Conservation (phyloP, 441 rosid species). For the Gossypium gossypioides region DNA sequence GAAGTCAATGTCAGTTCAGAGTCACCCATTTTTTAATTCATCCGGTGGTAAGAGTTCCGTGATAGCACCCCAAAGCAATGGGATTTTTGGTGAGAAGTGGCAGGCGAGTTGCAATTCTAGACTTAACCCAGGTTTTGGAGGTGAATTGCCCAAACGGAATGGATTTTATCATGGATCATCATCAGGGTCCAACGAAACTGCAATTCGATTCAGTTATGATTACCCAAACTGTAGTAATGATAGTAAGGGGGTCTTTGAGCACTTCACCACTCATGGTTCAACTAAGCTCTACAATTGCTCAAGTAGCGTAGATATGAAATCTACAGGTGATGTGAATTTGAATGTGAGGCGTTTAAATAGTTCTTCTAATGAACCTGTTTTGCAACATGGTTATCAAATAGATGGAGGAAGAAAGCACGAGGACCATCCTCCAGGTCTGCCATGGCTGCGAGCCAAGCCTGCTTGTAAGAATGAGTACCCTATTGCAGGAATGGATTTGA, state of each 20-base stretch:
- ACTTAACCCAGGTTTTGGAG: slow-evolving; percentile 32
- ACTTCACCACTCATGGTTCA: slow-evolving; percentile 19
- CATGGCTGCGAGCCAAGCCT: slow-evolving; percentile 58
- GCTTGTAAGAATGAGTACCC: slow-evolving; percentile 27
- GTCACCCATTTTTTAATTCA: slow-evolving; percentile 38
- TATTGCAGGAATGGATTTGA: slow-evolving; percentile 34
- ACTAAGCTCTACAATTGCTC: slow-evolving; percentile 26
- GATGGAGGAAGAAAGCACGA: slow-evolving; percentile 42
- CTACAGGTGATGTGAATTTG: slow-evolving; percentile 47
- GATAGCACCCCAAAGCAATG: slow-evolving; percentile 41
- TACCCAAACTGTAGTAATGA: slow-evolving; percentile 34
- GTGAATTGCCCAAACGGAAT: slow-evolving; percentile 36
- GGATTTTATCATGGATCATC: slow-evolving; percentile 57
- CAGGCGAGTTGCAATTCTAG: slow-evolving; percentile 38
- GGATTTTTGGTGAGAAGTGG: slow-evolving; percentile 46
- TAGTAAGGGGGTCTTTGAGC: slow-evolving; percentile 24
- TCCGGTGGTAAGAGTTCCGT: slow-evolving; percentile 43
- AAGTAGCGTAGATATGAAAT: slow-evolving; percentile 33
- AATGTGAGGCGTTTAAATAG: slow-evolving; percentile 38
- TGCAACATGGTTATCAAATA: slow-evolving; percentile 26
- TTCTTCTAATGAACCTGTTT: slow-evolving; percentile 28
- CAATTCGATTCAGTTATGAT: slow-evolving; percentile 23
- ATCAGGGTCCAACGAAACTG: slow-evolving; percentile 45
- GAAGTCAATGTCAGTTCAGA: slow-evolving; percentile 43
- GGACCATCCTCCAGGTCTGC: slow-evolving; percentile 33